A percentile compares a stretch with the other conserved stretches of the same genome.
These are phyloP conservation scores for Didymellaceae sp. DNA, from an alignment of 2,329 filamentous ascomycete genomes.

Conservation along the genomic window DNA sequence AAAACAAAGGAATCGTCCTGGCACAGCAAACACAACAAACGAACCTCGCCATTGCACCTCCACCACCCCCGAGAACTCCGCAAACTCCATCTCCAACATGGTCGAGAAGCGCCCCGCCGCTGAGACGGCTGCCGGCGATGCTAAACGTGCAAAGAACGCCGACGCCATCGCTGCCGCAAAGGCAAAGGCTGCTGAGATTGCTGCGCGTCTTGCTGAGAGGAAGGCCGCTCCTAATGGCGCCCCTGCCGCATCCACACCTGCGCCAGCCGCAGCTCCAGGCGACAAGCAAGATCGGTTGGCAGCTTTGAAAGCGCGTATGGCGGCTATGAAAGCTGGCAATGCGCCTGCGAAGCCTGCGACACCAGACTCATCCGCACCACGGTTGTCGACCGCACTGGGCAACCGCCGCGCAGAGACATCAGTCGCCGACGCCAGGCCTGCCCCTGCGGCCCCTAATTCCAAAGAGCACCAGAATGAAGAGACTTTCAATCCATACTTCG, in stretches of 20 bases:
- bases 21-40: conserved; percentile 4
- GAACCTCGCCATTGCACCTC: conserved; percentile 8
- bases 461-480: conserved; percentile 60
- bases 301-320: conserved; percentile 35
- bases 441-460: conserved; percentile 45
- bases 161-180: conserved; percentile 41
- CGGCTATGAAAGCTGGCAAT: conserved; percentile 60
- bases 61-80: conserved; percentile 18
- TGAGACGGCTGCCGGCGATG: conserved; percentile 40
- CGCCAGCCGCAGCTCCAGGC: conserved; percentile 19
- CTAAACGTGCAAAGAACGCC: conserved; percentile 50
- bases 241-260: not conserved
- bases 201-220: conserved; percentile 41
- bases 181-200: conserved; percentile 43
- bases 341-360: conserved; percentile 61
- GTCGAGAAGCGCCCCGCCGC: conserved; percentile 54
- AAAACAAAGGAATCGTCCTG: not conserved
- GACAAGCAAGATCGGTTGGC: conserved; percentile 20
- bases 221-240: conserved; percentile 30
- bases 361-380: conserved; percentile 55
- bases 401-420: conserved; percentile 58
- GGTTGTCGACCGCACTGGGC: conserved; percentile 62
- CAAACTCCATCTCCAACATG: conserved; percentile 36
- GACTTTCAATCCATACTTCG: conserved; percentile 82
- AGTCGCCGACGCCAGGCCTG: conserved; percentile 38